Evolutionary conservation across 2,329 filamentous ascomycete genomes (phyloP), one percentile per base, ranked within the genome.

Genomic region (Teratosphaeria epicoccoides): DNA sequence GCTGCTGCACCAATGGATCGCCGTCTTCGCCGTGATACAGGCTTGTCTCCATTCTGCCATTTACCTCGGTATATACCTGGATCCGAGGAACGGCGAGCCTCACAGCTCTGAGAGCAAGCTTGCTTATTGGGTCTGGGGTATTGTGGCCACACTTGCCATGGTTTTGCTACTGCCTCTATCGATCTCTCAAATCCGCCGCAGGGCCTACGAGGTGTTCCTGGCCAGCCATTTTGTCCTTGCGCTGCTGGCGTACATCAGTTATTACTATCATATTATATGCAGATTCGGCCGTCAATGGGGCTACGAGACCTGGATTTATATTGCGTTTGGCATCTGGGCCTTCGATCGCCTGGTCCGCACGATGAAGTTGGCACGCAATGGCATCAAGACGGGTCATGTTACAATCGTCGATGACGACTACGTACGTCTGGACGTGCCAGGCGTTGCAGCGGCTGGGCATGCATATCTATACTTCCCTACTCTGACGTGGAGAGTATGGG

Each of bases 401-500:
- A 40, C 33, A 7, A 20, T 40, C 33, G 20, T 40, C 10, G 33
- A 40, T 40, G 33, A 40, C 33, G 33, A 40, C 33, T 40, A 40
- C n/a, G n/a, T 40, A 20, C 33, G 33, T 20, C 33, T 40, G 5
- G 33, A 40, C 14, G 33, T 40, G 33, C 14, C 33, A 20, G 33
- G 33, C 33, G 33, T 40, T 17, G 33, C 33, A 20, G n/a, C 68
- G 65, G 58, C 55, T 3, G 59, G 66, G 2, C 70, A 75, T 47
- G 71, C 65, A 0, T 79, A 76, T 52, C 62, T 71, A 0, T 77
- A 76, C 59, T 78, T 80, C 57, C 76, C 77, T 0, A 72, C 70
- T 0, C 57, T 77, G 1, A 69, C 56, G 5, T 60, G 59, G 55
- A 54, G 59, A 1, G 47, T 60, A 2, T 80, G 76, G 76, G 76